phyloP scores from a whole-genome alignment of 2,329 filamentous ascomycete genomes.

The Aspergillus vadensis region DNA sequence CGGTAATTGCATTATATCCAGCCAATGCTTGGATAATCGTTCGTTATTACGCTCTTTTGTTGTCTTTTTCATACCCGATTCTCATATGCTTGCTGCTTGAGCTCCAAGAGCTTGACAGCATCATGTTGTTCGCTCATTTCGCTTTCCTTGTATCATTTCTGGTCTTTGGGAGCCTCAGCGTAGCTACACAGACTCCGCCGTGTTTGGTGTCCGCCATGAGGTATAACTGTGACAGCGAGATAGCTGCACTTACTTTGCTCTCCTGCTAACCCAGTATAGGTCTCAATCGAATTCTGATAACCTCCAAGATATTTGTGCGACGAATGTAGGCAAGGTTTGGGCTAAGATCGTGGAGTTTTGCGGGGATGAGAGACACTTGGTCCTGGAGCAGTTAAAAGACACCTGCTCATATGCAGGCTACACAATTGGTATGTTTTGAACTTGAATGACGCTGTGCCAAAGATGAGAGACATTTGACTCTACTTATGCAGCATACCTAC shows the following conservation, averaged over 20 bases:
- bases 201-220: constrained; percentile 56
- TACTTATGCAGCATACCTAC: not conserved
- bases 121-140: constrained; percentile 50
- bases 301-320: constrained; percentile 43
- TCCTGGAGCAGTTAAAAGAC: constrained; percentile 42
- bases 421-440: constrained; percentile 38
- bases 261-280: constrained; percentile 31
- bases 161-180: constrained; percentile 47
- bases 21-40: constrained; percentile 16
- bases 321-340: constrained; percentile 38
- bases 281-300: constrained; percentile 41
- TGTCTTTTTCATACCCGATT: not conserved
- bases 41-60: constrained; percentile 6
- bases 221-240: constrained; percentile 36
- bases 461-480: not conserved
- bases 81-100: not conserved
- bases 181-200: constrained; percentile 49
- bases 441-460: too few species aligned
- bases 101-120: constrained; percentile 16
- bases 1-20: constrained; percentile 8
- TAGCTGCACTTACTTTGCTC: not conserved
- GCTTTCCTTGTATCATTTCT: constrained; percentile 48
- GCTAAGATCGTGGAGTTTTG: constrained; percentile 41
- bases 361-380: constrained; percentile 33
- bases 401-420: constrained; percentile 44